Percentiles rank a stretch among this genome's conserved stretches.
Conservation (phyloP, 768 basidiomycete genomes). For the Astraeus odoratus region DNA sequence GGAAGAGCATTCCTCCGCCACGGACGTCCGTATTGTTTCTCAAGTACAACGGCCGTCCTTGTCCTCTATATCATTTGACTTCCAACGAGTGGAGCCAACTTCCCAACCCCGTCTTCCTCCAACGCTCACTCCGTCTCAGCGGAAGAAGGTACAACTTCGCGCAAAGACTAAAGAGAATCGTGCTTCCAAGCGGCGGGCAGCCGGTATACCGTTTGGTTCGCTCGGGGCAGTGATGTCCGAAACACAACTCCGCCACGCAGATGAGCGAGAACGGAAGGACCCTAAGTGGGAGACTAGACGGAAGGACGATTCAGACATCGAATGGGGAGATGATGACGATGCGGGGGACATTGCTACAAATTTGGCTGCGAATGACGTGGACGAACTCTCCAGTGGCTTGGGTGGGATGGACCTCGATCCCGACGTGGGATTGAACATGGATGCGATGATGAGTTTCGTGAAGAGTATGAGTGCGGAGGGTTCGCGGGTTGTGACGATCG, state of each 20-base stretch:
- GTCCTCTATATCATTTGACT: slow-evolving; percentile 22
- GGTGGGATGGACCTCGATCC: slow-evolving; percentile 62
- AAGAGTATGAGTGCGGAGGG: slow-evolving; percentile 44
- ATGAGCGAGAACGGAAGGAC: slow-evolving; percentile 26
- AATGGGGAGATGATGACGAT: slow-evolving; percentile 50
- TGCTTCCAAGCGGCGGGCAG: slow-evolving; percentile 8
- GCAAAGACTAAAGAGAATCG: slow-evolving; percentile 15
- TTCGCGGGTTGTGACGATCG: slow-evolving; percentile 49
- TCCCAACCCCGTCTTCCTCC: slow-evolving; percentile 25
- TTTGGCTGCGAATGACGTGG: slow-evolving; percentile 19
- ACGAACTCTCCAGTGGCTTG: slow-evolving; percentile 22
- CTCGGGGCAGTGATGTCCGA: slow-evolving; percentile 53
- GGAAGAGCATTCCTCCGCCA: not conserved
- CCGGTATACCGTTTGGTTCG: slow-evolving; percentile 32
- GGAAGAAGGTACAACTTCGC: slow-evolving; percentile 19
- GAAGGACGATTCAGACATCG: slow-evolving; percentile 59
- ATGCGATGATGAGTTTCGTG: slow-evolving; percentile 50
- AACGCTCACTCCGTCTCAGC: slow-evolving; percentile 20
- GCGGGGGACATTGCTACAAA: slow-evolving; percentile 24
- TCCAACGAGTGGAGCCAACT: not conserved
- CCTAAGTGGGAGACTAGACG: slow-evolving; percentile 45
- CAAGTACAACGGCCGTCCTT: slow-evolving; percentile 14
- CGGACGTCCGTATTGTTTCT: not conserved
- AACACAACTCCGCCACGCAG: slow-evolving; percentile 35
- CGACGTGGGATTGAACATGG: slow-evolving; percentile 40